Base-by-base conservation (phyloP, 768 basidiomycete genomes). In the Clavulina sp. region DNA sequence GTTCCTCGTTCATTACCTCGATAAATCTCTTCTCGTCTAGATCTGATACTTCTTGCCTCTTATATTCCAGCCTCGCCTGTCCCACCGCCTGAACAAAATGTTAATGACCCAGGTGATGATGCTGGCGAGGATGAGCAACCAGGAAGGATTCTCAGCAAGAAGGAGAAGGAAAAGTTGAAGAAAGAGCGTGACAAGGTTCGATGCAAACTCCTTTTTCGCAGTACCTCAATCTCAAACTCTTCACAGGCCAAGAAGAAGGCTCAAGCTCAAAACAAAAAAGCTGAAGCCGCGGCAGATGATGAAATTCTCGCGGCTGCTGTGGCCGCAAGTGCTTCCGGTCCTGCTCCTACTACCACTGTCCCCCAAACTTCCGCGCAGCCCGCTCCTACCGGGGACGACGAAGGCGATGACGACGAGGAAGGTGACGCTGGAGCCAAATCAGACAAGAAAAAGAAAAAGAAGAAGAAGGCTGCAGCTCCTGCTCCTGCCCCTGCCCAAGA, bases 151-250 rank as follows among this genome's bases (percentile, higher is more conserved):
- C 66, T 95, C 32, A 80, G 82, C 18, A 96, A 96, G 70, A 95
- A 93, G 64, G 87, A 97, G 72, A 96, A 96, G 68, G 92, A 96
- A 64, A 81, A 81, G 63, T 70, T 93, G 55, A 96, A 97, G 76
- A 97, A 96, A 69, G 92, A 96, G 67, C 77, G 79, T 49, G 91
- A 95, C 70, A 95, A 95, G 81, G 89, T 81, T 32, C 46, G 60
- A 41, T 51, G 36, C 36, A 32, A 38, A 4, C 38, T 50, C 51
- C 54, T 30, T 56, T 49, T 13, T 56, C 50, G 56, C 49, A 53
- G 1, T 21, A 24, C 21, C 7, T 9, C 29, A 41, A 51, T n/a
- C 16, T 3, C 36, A 16, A 16, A 26, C 16, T 33, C 19, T 1
- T 23, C 18, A 3, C 32, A 18, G 21, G 82, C 81, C 2, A 95